Evolutionary conservation across 2,329 filamentous ascomycete genomes (phyloP).

Genomic region (Phialocephala subalpina): DNA sequence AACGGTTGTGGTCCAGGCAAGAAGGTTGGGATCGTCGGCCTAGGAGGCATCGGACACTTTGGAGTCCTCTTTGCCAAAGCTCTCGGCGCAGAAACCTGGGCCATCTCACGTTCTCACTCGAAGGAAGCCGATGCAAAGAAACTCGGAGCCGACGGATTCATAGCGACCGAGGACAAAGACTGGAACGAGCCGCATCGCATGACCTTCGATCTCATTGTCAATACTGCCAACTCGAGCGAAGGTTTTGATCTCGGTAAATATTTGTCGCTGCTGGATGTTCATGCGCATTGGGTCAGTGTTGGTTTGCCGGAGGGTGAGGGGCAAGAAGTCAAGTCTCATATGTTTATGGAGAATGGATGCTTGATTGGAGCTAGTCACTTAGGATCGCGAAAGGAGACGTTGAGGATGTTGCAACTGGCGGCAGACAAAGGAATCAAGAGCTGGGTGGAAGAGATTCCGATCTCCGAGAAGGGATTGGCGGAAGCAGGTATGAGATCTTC

Average conservation of each 20-base stretch:
- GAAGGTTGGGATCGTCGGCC: slow-evolving; percentile 78
- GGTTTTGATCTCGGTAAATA: slow-evolving; percentile 76
- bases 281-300: slow-evolving; percentile 81
- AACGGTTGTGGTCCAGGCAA: slow-evolving; percentile 80
- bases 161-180: slow-evolving; percentile 63
- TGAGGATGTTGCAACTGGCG: slow-evolving; percentile 76
- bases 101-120: slow-evolving; percentile 65
- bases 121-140: slow-evolving; percentile 66
- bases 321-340: slow-evolving; percentile 75
- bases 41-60: slow-evolving; percentile 72
- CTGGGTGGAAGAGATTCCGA: slow-evolving; percentile 77
- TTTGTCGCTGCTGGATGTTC: slow-evolving; percentile 81
- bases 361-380: slow-evolving; percentile 76
- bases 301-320: slow-evolving; percentile 81
- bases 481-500: slow-evolving; percentile 68
- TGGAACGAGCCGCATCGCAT: slow-evolving; percentile 65
- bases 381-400: slow-evolving; percentile 73
- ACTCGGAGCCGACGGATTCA: slow-evolving; percentile 68
- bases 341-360: slow-evolving; percentile 77
- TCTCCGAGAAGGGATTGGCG: slow-evolving; percentile 73
- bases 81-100: slow-evolving; percentile 68
- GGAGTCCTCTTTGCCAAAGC: slow-evolving; percentile 75
- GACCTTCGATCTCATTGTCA: slow-evolving; percentile 80
- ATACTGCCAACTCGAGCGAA: slow-evolving; percentile 73
- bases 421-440: slow-evolving; percentile 73